These are phyloP conservation scores for Coemansia sp. DNA, from an alignment of 192 early-diverging fungal species.

Conservation along the genomic window DNA sequence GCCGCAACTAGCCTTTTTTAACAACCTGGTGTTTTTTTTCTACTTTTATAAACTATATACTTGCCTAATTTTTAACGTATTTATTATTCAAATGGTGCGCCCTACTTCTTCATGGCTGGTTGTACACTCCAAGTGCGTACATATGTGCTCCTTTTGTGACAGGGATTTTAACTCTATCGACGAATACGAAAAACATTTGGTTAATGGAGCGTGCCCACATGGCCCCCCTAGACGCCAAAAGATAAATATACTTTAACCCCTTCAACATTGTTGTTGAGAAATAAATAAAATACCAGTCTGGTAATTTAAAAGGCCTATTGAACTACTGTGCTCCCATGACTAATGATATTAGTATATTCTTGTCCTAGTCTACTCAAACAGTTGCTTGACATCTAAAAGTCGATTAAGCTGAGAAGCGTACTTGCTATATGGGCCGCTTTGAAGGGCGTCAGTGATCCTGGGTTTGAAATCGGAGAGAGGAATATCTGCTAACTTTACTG, in stretches of 20 bases:
- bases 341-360: too few relatives aligned
- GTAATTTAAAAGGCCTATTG: too few relatives aligned
- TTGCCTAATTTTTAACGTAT: not conserved
- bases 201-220: not conserved
- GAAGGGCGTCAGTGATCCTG: not conserved
- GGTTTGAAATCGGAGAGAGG: not conserved
- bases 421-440: too few relatives aligned
- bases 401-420: too few relatives aligned
- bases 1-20: not conserved
- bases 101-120: not conserved
- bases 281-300: too few relatives aligned
- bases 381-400: too few relatives aligned
- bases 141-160: not conserved
- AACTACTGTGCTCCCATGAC: too few relatives aligned
- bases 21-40: not conserved
- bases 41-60: not conserved
- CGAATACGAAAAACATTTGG: not conserved
- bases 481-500: not conserved
- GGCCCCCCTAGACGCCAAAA: too few relatives aligned
- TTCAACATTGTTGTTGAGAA: too few relatives aligned
- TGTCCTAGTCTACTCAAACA: too few relatives aligned
- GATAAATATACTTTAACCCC: too few relatives aligned
- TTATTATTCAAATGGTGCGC: not conserved
- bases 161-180: not conserved
- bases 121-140: not conserved